Evolutionary conservation across 2,329 filamentous ascomycete genomes (phyloP), one percentile per base, ranked within the genome.

Genomic region (Sordariomycetes sp.): DNA sequence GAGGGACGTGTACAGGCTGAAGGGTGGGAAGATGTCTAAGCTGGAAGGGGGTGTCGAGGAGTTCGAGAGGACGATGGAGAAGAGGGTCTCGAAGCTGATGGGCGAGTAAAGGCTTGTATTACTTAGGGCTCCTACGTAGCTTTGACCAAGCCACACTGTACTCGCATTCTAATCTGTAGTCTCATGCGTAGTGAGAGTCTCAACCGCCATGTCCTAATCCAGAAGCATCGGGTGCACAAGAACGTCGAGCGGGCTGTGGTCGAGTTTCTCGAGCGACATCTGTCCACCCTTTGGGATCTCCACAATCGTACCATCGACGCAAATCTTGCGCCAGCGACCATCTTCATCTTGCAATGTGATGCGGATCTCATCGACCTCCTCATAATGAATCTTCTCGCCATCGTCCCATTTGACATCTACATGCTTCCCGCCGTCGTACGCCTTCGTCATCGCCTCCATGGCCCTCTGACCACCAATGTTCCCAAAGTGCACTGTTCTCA

Each of bases 251-350:
- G 58, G 50, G n/a, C 54, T 51, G 27, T 48, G 44, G 8, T 54
- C 50, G 17, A 72, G 65, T 47, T 61, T 71, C 41, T 54, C 57
- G 1, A 94, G 70, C 39, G 75, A 72, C 55, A 94, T 73, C 67
- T 75, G 80, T 0, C 87, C 87, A 3, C 71, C 77, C 33, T 66
- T 54, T 15, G 82, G 80, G 1, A 94, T 61, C 38, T 75, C 70
- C 4, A 95, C 75, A 47, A 94, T 93, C 34, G 82, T 86, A 4
- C 90, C 90, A 55, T 96, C 90, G n/a, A 96, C 68, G 53, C 90
- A 96, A 11, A 94, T 72, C 49, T 88, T 76, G 40, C 90, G 69
- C 87, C 87, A 95, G 34, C 77, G 65, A 30, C 63, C 64, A n/a
- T 86, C 76, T 12, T 72, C 63, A 48, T 92, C 84, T 2, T 63